Conservation (phyloP, 441 rosid species). For the Hura crepitans region DNA sequence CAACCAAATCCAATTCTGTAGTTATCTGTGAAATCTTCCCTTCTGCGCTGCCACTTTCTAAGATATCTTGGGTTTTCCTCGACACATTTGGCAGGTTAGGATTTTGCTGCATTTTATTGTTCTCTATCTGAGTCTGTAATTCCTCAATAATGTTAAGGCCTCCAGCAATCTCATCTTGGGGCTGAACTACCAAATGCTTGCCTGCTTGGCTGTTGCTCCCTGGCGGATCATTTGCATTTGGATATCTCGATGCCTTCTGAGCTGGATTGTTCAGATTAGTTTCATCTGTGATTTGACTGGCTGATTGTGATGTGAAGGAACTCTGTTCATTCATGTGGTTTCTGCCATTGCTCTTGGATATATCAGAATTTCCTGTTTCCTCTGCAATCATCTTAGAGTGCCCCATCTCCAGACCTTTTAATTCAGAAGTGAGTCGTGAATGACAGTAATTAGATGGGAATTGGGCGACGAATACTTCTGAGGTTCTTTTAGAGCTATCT, state of each 20-base stretch:
- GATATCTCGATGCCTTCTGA: slow-evolving; percentile 23
- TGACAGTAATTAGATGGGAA: slow-evolving; percentile 28
- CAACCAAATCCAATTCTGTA: slow-evolving; percentile 33
- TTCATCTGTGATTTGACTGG: slow-evolving; percentile 27
- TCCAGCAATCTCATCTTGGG: slow-evolving; percentile 26
- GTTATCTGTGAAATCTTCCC: slow-evolving; percentile 30
- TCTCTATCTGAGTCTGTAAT: slow-evolving; percentile 26
- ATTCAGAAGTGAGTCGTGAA: slow-evolving; percentile 25
- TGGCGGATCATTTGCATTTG: slow-evolving; percentile 32
- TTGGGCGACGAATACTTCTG: slow-evolving; percentile 19
- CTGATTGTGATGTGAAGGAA: slow-evolving; percentile 27
- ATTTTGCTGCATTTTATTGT: slow-evolving; percentile 30
- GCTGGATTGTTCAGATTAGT: slow-evolving; percentile 21
- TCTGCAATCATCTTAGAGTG: slow-evolving; percentile 28
- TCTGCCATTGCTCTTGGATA: slow-evolving; percentile 25
- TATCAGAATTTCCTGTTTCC: slow-evolving; percentile 30
- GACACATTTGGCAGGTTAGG: slow-evolving; percentile 23
- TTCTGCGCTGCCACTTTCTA: slow-evolving; percentile 39
- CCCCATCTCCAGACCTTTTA: slow-evolving; percentile 29
- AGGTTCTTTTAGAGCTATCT: slow-evolving; percentile 31
- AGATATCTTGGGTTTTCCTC: slow-evolving; percentile 31
- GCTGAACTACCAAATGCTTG: slow-evolving; percentile 24
- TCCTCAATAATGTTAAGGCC: slow-evolving; percentile 27
- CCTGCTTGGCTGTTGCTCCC: slow-evolving; percentile 29
- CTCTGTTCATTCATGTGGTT: slow-evolving; percentile 26